These are phyloP conservation scores for Metarhizium humberi DNA, from an alignment of 2,329 filamentous ascomycete species.

Conservation along the genomic window DNA sequence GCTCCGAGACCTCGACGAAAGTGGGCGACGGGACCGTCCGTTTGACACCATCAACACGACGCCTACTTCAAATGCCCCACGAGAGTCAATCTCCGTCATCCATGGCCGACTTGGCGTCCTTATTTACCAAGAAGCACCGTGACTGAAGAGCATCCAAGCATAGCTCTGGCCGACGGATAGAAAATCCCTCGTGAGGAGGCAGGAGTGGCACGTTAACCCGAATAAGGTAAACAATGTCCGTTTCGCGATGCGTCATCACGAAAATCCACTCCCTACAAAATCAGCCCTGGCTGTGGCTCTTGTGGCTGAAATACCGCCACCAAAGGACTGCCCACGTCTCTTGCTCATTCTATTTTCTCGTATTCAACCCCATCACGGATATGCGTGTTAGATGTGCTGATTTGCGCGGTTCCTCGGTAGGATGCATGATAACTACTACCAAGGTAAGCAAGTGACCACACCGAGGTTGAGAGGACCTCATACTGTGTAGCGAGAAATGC, in stretches of 20 bases:
- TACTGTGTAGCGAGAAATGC: too few relatives aligned
- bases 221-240: not conserved
- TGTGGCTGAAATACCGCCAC: not conserved
- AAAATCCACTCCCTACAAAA: not conserved
- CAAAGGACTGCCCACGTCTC: not conserved
- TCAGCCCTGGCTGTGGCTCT: not conserved
- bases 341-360: not conserved
- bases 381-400: not conserved
- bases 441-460: not conserved
- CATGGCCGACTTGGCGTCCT: too few relatives aligned
- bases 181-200: not conserved
- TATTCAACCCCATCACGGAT: not conserved
- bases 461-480: too few relatives aligned
- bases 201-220: not conserved
- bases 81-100: too few relatives aligned
- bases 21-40: too few relatives aligned
- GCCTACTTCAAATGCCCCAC: too few relatives aligned
- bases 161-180: not conserved
- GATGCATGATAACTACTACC: not conserved
- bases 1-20: too few relatives aligned
- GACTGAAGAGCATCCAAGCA: not conserved
- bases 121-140: not conserved
- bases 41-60: too few relatives aligned
- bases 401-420: not conserved
- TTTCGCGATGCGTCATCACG: not conserved